Percentiles rank a stretch among this genome's conserved stretches.
These are phyloP conservation scores for Leccinum incarnatum DNA, from an alignment of 768 basidiomycete species.

Conservation along the genomic window DNA sequence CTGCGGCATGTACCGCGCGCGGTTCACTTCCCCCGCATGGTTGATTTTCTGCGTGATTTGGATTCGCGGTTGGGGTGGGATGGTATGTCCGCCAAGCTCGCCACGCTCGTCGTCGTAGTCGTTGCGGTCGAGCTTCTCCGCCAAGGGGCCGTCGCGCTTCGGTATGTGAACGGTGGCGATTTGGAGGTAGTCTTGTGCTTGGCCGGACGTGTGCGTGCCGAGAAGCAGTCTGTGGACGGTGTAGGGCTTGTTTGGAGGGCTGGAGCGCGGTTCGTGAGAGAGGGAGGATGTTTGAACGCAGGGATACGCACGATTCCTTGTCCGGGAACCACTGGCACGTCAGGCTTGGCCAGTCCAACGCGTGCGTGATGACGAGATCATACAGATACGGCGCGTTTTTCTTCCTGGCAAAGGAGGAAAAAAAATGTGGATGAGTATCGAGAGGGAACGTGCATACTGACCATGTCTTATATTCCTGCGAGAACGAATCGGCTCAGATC, in stretches of 20 bases:
- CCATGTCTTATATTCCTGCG: slow-evolving; percentile 86
- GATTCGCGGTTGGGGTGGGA: slow-evolving; percentile 82
- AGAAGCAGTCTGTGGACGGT: slow-evolving; percentile 91
- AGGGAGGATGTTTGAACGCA: background rate
- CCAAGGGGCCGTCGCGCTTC: slow-evolving; percentile 65
- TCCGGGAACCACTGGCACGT: slow-evolving; percentile 99
- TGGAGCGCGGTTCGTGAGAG: slow-evolving; percentile 29
- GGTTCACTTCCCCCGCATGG: slow-evolving; percentile 93
- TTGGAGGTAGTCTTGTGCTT: slow-evolving; percentile 91
- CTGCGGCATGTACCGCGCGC: slow-evolving; percentile 99
- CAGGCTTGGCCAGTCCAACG: slow-evolving; percentile 95
- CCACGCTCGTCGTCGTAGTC: slow-evolving; percentile 92
- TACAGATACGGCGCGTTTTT: slow-evolving; percentile 98
- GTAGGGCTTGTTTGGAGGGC: slow-evolving; percentile 90
- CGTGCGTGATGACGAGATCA: slow-evolving; percentile 96
- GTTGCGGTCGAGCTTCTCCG: slow-evolving; percentile 73
- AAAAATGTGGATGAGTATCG: background rate
- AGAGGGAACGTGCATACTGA: slow-evolving; percentile 28
- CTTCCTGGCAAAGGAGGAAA: slow-evolving; percentile 54
- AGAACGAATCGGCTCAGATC: slow-evolving; percentile 12
- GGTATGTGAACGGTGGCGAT: slow-evolving; percentile 95
- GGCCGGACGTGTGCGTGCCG: slow-evolving; percentile 95
- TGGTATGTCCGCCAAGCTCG: slow-evolving; percentile 90
- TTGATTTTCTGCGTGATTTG: slow-evolving; percentile 93
- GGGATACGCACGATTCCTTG: slow-evolving; percentile 75